A percentile compares a stretch with the other conserved stretches of the same genome.
phyloP scores from a whole-genome alignment of 176 grass and related monocot species.

The Aegilops umbellulata region DNA sequence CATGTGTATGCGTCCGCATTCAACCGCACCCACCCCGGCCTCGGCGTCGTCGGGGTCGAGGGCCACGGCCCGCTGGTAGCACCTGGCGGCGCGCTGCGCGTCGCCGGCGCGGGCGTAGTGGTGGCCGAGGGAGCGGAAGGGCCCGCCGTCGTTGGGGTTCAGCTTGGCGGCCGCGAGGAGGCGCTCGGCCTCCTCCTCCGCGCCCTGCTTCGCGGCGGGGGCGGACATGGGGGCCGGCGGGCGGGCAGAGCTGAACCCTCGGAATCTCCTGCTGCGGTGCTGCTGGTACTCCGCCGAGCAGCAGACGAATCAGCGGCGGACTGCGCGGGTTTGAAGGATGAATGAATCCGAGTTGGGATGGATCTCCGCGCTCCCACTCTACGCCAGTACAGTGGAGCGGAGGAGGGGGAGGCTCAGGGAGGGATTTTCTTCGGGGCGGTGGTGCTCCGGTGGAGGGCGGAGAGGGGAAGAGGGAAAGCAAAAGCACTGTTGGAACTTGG shows the following conservation, averaged over 20 bases:
- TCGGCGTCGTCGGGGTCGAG: constrained; percentile 65
- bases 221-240: constrained; percentile 2
- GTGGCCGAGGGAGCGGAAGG: constrained; percentile 77
- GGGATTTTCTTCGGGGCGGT: neutral
- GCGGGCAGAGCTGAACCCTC: neutral
- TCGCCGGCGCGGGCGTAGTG: constrained; percentile 52
- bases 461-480: constrained; percentile 1
- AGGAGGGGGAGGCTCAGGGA: neutral
- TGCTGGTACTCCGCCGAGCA: neutral
- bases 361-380: neutral
- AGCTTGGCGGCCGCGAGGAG: constrained; percentile 85
- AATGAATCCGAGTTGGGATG: neutral
- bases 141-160: constrained; percentile 64
- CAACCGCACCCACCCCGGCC: constrained; percentile 60
- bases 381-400: neutral
- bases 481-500: neutral
- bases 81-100: constrained; percentile 66
- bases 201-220: neutral
- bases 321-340: neutral
- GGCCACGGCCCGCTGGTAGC: constrained; percentile 68
- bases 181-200: constrained; percentile 60
- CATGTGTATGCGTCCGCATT: neutral
- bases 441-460: neutral
- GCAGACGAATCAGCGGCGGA: neutral
- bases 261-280: neutral